Base-by-base conservation (phyloP, 1,284 basidiomycete genomes). In the Anthracocystis panici-leucophaei region DNA sequence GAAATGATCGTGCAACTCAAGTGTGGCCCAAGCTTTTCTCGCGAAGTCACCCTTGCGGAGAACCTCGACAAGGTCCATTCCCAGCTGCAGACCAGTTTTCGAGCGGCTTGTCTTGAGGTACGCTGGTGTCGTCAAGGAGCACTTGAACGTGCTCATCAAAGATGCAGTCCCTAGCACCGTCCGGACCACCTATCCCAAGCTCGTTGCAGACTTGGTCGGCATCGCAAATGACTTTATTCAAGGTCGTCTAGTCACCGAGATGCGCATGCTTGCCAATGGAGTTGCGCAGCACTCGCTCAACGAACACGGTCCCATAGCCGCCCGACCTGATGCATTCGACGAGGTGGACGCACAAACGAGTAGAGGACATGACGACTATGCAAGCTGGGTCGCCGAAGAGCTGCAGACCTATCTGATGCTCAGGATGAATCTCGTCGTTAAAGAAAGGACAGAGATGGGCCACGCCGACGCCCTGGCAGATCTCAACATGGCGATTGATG, bases 181-280 rank as follows among this genome's bases (percentile, higher is more conserved):
- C 5, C 40, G 20, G 5, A 2, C 5, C 10, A 41, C 27, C 21
- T 63, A 63, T 18, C 16, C 48, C 0, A 23, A 63, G 31, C 56
- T 69, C 2, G 57, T 56, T 35, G 25, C 29, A 4, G 60, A 69
- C 33, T 25, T 69, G 14, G 16, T 63, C 31, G 31, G n/a, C 6
- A 45, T 69, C 12, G 52, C 58, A 12, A 33, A 53, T 33, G 23
- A 38, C 9, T 60, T 45, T 33, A 48, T 67, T 0, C 53, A 61
- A 20, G 25, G 9, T 4, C 29, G 45, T 12, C n/a, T 67, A 2
- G 21, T 25, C n/a, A 45, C 2, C 50, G 58, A 67, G 14, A 67
- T 67, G 65, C 50, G 44, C 20, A 44, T 23, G 55, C 42, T 63
- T 12, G 48, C 52, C n/a, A 45, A 49, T 9, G 38, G 66, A 18